Evolutionary conservation across 495 filamentous ascomycete genomes (phyloP).

Genomic region (Polyplosphaeria fusca): DNA sequence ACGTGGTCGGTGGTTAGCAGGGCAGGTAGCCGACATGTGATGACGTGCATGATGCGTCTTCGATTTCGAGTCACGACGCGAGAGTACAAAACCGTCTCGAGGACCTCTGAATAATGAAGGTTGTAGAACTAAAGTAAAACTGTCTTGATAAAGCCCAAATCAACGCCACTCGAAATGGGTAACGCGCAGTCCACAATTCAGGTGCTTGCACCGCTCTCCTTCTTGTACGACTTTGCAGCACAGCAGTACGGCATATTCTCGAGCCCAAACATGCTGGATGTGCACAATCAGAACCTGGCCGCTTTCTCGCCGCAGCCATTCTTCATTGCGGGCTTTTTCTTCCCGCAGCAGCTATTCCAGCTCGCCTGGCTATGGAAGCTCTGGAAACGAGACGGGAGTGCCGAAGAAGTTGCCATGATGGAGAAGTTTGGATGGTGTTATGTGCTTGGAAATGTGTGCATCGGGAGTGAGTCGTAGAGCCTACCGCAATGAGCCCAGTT

Average conservation of each 20-base stretch:
- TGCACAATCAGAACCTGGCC: slow-evolving; percentile 51
- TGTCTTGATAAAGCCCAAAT: too few relatives aligned
- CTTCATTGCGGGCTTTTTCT: slow-evolving; percentile 56
- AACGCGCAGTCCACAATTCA: slow-evolving; percentile 34
- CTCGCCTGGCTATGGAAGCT: slow-evolving; percentile 51
- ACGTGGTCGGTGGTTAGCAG: not conserved
- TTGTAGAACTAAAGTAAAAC: too few relatives aligned
- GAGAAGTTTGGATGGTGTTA: slow-evolving; percentile 50
- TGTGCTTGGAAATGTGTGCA: slow-evolving; percentile 51
- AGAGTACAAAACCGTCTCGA: not conserved
- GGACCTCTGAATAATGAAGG: not conserved
- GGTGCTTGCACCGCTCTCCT: slow-evolving; percentile 47
- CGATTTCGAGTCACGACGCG: not conserved
- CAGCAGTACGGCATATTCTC: slow-evolving; percentile 50
- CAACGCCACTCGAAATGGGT: too few relatives aligned
- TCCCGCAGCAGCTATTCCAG: slow-evolving; percentile 54
- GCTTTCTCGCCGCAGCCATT: slow-evolving; percentile 52
- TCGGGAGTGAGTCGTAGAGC: slow-evolving; percentile 42
- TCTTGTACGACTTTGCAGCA: slow-evolving; percentile 47
- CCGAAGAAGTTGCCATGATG: slow-evolving; percentile 40
- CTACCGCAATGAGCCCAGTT: not conserved
- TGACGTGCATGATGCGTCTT: slow-evolving; percentile 17
- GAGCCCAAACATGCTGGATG: slow-evolving; percentile 50
- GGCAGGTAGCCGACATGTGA: too few relatives aligned
- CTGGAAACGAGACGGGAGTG: slow-evolving; percentile 38